Conservation (phyloP, 495 filamentous ascomycete species). For the Wilcoxina mikolae region DNA sequence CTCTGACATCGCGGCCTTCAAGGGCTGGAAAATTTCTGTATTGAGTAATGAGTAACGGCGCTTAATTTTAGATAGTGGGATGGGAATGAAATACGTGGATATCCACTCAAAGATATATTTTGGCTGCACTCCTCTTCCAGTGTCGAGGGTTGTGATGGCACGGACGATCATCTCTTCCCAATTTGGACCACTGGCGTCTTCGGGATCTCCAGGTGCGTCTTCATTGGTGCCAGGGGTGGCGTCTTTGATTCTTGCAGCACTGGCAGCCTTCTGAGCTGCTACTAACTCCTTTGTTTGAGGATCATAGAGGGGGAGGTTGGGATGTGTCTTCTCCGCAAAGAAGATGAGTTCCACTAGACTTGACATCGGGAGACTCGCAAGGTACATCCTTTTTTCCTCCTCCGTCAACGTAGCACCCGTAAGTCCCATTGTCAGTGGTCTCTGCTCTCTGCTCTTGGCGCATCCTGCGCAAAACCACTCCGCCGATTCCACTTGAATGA, state of each 20-base stretch:
- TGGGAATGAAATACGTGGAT: constrained; percentile 20
- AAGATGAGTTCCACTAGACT: constrained; percentile 23
- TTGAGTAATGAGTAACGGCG: background rate
- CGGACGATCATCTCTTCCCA: constrained; percentile 28
- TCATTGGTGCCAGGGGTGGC: constrained; percentile 7
- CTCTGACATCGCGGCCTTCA: constrained; percentile 23
- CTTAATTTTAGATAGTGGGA: background rate
- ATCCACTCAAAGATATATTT: constrained; percentile 29
- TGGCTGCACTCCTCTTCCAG: constrained; percentile 23
- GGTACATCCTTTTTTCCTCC: constrained; percentile 25
- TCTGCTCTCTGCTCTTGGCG: constrained; percentile 35
- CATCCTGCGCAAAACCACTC: constrained; percentile 73
- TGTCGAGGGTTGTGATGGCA: constrained; percentile 19
- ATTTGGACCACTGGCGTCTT: constrained; percentile 17
- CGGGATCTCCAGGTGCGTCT: constrained; percentile 1
- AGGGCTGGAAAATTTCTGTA: constrained; percentile 27
- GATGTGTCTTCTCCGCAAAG: constrained; percentile 21
- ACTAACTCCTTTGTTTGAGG: constrained; percentile 24
- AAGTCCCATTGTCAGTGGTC: constrained; percentile 30
- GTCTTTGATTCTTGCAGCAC: constrained; percentile 10
- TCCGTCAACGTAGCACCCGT: constrained; percentile 18
- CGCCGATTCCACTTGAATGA: constrained; percentile 45
- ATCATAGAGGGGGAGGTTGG: constrained; percentile 24
- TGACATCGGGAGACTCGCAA: constrained; percentile 20
- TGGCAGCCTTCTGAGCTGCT: constrained; percentile 18